A percentile compares a stretch with the other conserved stretches of the same genome.
phyloP scores from a whole-genome alignment of 2,329 filamentous ascomycete species.

The Alternaria sp. region DNA sequence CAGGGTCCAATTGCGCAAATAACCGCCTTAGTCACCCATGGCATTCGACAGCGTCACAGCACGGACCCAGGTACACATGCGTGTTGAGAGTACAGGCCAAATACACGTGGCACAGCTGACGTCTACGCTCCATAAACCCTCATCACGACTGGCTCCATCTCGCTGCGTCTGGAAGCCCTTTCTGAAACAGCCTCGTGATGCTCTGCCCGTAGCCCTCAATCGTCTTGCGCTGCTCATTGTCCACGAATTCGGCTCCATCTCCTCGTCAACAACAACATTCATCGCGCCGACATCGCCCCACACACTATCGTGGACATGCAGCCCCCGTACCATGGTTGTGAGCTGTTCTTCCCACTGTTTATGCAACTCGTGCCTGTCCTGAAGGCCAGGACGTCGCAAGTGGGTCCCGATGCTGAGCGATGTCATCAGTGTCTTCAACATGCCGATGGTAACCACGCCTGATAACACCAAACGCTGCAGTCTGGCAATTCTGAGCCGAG shows the following conservation, averaged over 20 bases:
- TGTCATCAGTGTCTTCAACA: conserved; percentile 10
- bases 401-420: conserved; percentile 6
- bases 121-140: not conserved
- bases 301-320: conserved; percentile 26
- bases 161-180: conserved; percentile 5
- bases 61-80: conserved; percentile 1
- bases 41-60: conserved; percentile 4
- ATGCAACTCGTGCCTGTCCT: conserved; percentile 6
- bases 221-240: conserved; percentile 11
- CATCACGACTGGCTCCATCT: not conserved
- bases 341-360: conserved; percentile 14
- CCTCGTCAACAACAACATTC: conserved; percentile 50
- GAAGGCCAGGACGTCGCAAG: conserved; percentile 5
- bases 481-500: conserved; percentile 5
- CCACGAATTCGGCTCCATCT: conserved; percentile 22
- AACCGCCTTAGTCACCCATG: conserved; percentile 23
- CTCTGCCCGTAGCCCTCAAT: conserved; percentile 40
- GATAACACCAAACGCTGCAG: conserved; percentile 12
- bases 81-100: not conserved
- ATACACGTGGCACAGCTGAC: not conserved
- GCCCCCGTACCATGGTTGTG: conserved; percentile 13
- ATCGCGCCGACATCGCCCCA: conserved; percentile 31
- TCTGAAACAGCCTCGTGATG: conserved; percentile 7
- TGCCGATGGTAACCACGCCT: conserved; percentile 11
- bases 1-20: conserved; percentile 20